Conservation (phyloP, 805 yeast species). For the Wickerhamiella spandovensis region DNA sequence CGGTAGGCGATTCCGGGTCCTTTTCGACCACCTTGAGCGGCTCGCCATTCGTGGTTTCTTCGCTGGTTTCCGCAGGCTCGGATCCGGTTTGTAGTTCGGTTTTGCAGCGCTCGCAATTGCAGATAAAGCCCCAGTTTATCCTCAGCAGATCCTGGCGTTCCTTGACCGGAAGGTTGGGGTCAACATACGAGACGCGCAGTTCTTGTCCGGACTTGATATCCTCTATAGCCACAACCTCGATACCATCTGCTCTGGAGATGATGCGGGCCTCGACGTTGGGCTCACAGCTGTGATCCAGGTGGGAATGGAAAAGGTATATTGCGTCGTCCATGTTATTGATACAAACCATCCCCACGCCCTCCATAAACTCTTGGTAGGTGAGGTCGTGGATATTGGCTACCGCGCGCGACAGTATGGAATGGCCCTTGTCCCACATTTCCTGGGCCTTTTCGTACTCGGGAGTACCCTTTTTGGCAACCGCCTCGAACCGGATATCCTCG, state of each 20-base stretch:
- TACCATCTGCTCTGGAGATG: slow-evolving; percentile 28
- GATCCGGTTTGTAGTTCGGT: slow-evolving; percentile 14
- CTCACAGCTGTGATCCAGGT: slow-evolving; percentile 63
- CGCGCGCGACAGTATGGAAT: slow-evolving; percentile 34
- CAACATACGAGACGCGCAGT: slow-evolving; percentile 54
- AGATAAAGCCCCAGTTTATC: slow-evolving; percentile 68
- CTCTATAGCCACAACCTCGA: slow-evolving; percentile 46
- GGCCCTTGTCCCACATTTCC: slow-evolving; percentile 46
- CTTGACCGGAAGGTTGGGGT: slow-evolving; percentile 46
- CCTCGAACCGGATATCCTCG: slow-evolving; percentile 49
- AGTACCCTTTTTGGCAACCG: slow-evolving; percentile 29
- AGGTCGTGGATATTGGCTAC: slow-evolving; percentile 27
- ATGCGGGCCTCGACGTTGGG: slow-evolving; percentile 42
- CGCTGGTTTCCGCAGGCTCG: background rate
- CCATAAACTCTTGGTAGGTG: slow-evolving; percentile 42
- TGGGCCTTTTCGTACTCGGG: slow-evolving; percentile 27
- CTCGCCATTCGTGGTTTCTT: slow-evolving; percentile 2
- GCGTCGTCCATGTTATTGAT: slow-evolving; percentile 59
- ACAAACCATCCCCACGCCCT: slow-evolving; percentile 57
- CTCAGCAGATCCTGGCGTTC: slow-evolving; percentile 54
- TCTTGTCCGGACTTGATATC: slow-evolving; percentile 54
- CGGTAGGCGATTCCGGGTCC: background rate
- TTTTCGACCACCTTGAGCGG: background rate
- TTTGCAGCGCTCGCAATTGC: slow-evolving; percentile 54
- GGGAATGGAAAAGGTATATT: slow-evolving; percentile 48